Conservation (phyloP, 2,329 filamentous ascomycete genomes). For the Cercospora canescens region DNA sequence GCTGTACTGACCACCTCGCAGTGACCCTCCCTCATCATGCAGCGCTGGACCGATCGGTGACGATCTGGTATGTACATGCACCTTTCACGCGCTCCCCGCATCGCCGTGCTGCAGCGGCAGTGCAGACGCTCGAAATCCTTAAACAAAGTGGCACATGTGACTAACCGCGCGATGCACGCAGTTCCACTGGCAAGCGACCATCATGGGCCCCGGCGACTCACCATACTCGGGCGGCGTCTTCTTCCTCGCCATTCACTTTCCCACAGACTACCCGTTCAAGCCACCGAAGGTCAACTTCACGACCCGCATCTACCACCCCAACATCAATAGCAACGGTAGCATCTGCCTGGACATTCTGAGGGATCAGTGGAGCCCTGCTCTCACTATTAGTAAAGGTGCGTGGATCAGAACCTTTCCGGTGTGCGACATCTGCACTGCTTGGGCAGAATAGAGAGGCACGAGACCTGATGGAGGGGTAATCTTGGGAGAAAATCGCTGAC, state of each 20-base stretch:
- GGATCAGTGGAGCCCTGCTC: slow-evolving; percentile 97
- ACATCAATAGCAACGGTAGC: slow-evolving; percentile 99
- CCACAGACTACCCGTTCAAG: slow-evolving; percentile 99
- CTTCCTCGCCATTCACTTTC: slow-evolving; percentile 98
- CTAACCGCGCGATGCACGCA: slow-evolving; percentile 42
- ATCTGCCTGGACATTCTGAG: slow-evolving; percentile 98
- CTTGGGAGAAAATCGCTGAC: slow-evolving; percentile 24
- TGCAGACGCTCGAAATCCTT: slow-evolving; percentile 5
- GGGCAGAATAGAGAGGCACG: slow-evolving; percentile 1
- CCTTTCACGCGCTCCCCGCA: slow-evolving; percentile 7
- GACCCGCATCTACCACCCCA: slow-evolving; percentile 98
- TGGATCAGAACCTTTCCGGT: not conserved
- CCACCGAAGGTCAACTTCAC: slow-evolving; percentile 99
- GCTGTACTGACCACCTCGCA: slow-evolving; percentile 47
- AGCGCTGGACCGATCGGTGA: slow-evolving; percentile 95
- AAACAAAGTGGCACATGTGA: slow-evolving; percentile 10
- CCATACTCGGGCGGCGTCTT: slow-evolving; percentile 98
- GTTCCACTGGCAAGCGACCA: slow-evolving; percentile 99
- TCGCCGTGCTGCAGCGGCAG: slow-evolving; percentile 14
- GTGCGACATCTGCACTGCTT: not conserved
- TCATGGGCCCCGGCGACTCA: slow-evolving; percentile 97
- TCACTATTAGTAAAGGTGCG: slow-evolving; percentile 96
- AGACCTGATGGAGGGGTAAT: slow-evolving; percentile 21
- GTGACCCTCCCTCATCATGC: slow-evolving; percentile 98
- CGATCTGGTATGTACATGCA: slow-evolving; percentile 77